Evolutionary conservation across 805 yeast genomes (phyloP).

Genomic region (Wickerhamiella musiphila): DNA sequence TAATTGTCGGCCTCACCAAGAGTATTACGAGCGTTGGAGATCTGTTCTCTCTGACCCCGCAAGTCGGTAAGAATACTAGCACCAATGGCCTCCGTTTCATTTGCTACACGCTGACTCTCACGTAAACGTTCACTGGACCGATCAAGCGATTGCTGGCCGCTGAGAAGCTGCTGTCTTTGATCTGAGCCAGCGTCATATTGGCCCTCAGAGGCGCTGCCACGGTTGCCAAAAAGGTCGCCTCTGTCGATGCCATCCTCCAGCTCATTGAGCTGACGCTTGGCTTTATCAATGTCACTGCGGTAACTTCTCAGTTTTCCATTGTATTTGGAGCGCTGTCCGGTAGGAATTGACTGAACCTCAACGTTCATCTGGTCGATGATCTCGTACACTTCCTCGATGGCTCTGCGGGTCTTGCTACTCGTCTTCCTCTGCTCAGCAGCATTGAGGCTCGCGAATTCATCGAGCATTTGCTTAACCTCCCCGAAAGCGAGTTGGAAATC

Average conservation of each 20-base stretch:
- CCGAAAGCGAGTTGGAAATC: conserved; percentile 55
- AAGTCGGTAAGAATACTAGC: conserved; percentile 77
- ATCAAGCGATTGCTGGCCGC: conserved; percentile 64
- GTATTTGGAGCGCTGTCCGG: conserved; percentile 47
- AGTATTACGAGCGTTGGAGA: conserved; percentile 69
- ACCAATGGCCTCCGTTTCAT: conserved; percentile 84
- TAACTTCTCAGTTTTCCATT: conserved; percentile 66
- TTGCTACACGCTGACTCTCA: conserved; percentile 78
- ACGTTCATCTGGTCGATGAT: conserved; percentile 73
- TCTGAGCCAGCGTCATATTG: conserved; percentile 25
- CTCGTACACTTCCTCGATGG: conserved; percentile 63
- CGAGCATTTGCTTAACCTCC: conserved; percentile 51
- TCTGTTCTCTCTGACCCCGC: conserved; percentile 85
- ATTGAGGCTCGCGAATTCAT: conserved; percentile 32
- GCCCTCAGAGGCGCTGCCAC: conserved; percentile 17
- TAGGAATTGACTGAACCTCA: conserved; percentile 74
- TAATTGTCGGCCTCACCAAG: conserved; percentile 80
- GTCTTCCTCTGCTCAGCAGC: conserved; percentile 23
- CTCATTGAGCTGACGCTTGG: conserved; percentile 33
- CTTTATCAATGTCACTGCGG: conserved; percentile 37
- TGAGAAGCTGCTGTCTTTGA: conserved; percentile 69
- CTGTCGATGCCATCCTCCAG: conserved; percentile 58
- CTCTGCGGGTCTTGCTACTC: conserved; percentile 9
- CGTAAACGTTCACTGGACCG: conserved; percentile 66
- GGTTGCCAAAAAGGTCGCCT: conserved; percentile 49